phyloP scores from a whole-genome alignment of 106 monocot genomes.

The Triglochin maritima region DNA sequence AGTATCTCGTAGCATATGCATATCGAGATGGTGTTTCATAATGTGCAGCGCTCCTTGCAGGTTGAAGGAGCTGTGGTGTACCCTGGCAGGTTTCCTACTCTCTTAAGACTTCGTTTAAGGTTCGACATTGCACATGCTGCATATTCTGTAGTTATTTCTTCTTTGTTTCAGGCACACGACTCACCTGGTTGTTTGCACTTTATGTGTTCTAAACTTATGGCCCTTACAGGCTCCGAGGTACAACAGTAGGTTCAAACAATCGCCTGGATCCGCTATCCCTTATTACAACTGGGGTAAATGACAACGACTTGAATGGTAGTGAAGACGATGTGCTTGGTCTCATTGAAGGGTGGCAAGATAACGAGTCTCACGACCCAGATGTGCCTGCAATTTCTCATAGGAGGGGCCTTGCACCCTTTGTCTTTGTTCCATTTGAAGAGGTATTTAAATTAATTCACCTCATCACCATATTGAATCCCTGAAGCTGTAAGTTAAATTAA shows the following conservation, averaged over 20 bases:
- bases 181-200: not conserved
- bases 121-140: constrained; percentile 6
- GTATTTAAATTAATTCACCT: constrained; percentile 13
- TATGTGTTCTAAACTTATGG: not conserved
- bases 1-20: too few relatives aligned
- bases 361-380: constrained; percentile 82
- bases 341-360: constrained; percentile 66
- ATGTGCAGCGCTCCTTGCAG: constrained; percentile 12
- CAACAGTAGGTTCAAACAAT: constrained; percentile 70
- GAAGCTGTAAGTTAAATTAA: too few relatives aligned
- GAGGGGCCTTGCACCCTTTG: constrained; percentile 84
- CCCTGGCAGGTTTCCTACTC: constrained; percentile 52
- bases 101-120: constrained; percentile 76
- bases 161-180: not conserved
- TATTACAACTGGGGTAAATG: constrained; percentile 71
- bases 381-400: constrained; percentile 85
- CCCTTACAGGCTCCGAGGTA: constrained; percentile 66
- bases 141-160: not conserved
- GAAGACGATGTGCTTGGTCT: constrained; percentile 40
- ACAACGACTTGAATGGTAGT: constrained; percentile 39
- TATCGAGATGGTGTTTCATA: not conserved
- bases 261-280: constrained; percentile 62
- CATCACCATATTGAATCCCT: not conserved
- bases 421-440: constrained; percentile 94
- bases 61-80: constrained; percentile 60